Percentiles rank a stretch among this genome's conserved stretches.
Evolutionary conservation across 2,329 filamentous ascomycete genomes (phyloP).

Genomic region (Penicillium janthinellum): DNA sequence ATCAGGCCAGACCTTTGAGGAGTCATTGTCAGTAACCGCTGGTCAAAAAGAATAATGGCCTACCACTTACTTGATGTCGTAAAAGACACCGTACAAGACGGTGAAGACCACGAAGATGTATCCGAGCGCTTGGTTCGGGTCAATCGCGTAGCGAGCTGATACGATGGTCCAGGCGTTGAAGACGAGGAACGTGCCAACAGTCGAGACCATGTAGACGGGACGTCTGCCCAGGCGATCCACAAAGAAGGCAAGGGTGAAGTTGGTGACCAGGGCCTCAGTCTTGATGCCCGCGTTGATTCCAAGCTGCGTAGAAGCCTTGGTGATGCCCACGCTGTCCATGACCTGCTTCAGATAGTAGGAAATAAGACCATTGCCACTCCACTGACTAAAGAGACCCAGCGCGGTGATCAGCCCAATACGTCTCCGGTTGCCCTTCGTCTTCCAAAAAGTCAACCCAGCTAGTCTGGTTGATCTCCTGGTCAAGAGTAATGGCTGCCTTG

Average conservation of each 20-base stretch:
- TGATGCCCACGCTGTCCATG: constrained; percentile 42
- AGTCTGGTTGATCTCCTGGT: constrained; percentile 49
- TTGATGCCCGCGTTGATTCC: constrained; percentile 44
- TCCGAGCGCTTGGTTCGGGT: constrained; percentile 33
- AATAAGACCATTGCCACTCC: constrained; percentile 48
- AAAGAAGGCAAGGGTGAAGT: constrained; percentile 39
- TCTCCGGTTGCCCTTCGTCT: constrained; percentile 55
- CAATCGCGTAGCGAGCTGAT: constrained; percentile 37
- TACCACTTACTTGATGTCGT: constrained; percentile 20
- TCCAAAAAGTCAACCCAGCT: constrained; percentile 43
- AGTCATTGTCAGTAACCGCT: not conserved
- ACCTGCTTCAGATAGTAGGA: constrained; percentile 42
- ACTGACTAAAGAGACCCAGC: constrained; percentile 48
- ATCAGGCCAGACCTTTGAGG: not conserved
- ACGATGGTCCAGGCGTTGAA: constrained; percentile 46
- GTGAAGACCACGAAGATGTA: constrained; percentile 44
- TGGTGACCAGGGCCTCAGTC: constrained; percentile 36
- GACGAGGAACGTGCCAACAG: constrained; percentile 44
- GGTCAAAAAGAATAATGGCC: constrained; percentile 26
- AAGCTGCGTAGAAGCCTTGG: constrained; percentile 39
- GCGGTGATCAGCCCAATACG: constrained; percentile 55
- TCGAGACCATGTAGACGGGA: constrained; percentile 45
- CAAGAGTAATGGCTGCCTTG: constrained; percentile 38
- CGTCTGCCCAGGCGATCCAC: constrained; percentile 45
- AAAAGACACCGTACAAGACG: constrained; percentile 45